Base-by-base conservation (phyloP, 192 early-diverging fungal genomes). In the Geranomyces michiganensis region DNA sequence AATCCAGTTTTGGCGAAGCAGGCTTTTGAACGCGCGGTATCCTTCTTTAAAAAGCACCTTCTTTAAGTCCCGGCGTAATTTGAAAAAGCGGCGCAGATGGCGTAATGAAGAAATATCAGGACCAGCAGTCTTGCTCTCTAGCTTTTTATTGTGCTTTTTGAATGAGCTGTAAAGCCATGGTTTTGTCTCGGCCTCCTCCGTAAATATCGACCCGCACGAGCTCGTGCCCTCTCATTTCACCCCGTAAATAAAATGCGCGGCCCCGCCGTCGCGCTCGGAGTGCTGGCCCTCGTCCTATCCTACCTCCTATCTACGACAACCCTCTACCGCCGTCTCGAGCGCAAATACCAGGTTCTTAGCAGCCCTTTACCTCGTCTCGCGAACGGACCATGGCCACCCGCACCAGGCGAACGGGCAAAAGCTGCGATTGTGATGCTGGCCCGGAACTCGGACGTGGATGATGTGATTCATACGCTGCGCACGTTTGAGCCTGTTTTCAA, bases 401-500 rank as follows among this genome's bases (percentile, higher is more conserved):
- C 43, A 29, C n/a, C n/a, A 5, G 62, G 62, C 1, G 32, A 33
- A 41, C 15, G 62, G 2, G 62, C 62, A 5, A 67, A 29, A 22
- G 65, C 65, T 1, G 45, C 47, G 9, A 67, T 67, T 29, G 65
- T 67, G 13, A 33, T 67, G 48, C 48, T 67, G 65, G 45, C 48
- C 46, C n/a, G 89, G 63, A 91, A 93, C 74, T 72, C 73, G 43
- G 92, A 93, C 58, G 62, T 91, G 60, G 78, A 87, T 33, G 79
- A 81, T 13, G 77, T 92, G 67, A 79, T 88, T n/a, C 85, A 82
- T 56, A 80, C 91, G 15, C 84, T 94, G 81, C 73, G 78, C 15
- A 82, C 88, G 69, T 87, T 93, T 32, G 92, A 94, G 67, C 76
- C 80, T 41, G 82, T 82, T 43, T 91, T 92, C 74, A 94, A 94